A percentile compares a stretch with the other conserved stretches of the same genome.
phyloP scores from a whole-genome alignment of 2,329 filamentous ascomycete genomes.

The Metarhizium album region DNA sequence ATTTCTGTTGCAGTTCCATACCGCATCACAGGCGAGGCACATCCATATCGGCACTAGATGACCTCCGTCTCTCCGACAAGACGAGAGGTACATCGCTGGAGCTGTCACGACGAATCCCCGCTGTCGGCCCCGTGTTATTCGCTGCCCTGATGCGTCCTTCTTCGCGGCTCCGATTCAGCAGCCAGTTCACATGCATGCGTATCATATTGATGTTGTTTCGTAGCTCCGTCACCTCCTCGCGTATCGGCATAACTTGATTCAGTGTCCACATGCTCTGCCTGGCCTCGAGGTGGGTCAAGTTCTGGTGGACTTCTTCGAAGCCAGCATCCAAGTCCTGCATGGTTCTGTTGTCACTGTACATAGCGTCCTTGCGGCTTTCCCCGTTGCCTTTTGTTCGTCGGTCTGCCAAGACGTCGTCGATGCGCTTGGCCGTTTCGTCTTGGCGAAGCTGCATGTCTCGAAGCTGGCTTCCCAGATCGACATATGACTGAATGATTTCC shows the following conservation, averaged over 20 bases:
- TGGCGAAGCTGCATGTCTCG: constrained; percentile 24
- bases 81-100: constrained; percentile 16
- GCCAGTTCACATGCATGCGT: constrained; percentile 49
- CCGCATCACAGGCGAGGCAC: constrained; percentile 23
- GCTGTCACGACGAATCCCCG: constrained; percentile 21
- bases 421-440: constrained; percentile 21
- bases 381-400: constrained; percentile 16
- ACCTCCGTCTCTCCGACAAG: constrained; percentile 25
- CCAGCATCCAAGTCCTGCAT: constrained; percentile 33
- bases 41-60: constrained; percentile 26
- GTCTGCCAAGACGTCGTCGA: constrained; percentile 26
- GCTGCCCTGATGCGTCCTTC: constrained; percentile 31
- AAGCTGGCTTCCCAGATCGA: constrained; percentile 24
- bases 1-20: not conserved
- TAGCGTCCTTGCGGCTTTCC: constrained; percentile 20
- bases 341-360: constrained; percentile 37
- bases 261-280: constrained; percentile 50
- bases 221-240: constrained; percentile 51
- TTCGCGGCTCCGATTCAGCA: constrained; percentile 41
- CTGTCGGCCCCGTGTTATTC: constrained; percentile 22
- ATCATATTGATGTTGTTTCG: constrained; percentile 46
- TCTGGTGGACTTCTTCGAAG: constrained; percentile 46
- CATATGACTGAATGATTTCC: constrained; percentile 33
- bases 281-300: constrained; percentile 46
- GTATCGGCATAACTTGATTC: constrained; percentile 50